Evolutionary conservation across 805 yeast genomes (phyloP).

Genomic region (Debaryomyces tyrocola): DNA sequence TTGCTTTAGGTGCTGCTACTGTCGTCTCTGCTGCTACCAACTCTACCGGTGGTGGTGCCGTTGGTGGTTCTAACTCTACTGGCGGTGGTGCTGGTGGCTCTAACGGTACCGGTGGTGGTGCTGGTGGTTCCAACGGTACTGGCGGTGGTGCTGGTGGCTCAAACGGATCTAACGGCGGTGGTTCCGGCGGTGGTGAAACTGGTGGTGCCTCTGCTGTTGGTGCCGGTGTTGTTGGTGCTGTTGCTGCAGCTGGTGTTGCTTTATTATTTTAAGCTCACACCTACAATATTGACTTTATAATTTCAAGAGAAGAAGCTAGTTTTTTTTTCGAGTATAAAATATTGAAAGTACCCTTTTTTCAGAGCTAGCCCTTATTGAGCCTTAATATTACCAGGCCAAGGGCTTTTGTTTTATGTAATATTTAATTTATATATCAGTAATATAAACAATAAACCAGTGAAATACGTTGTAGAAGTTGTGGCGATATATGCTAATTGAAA

Average conservation of each 20-base stretch:
- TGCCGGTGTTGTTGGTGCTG: slow-evolving; percentile 34
- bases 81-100: slow-evolving; percentile 34
- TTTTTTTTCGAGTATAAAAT: background rate
- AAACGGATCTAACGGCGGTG: slow-evolving; percentile 37
- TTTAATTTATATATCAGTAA: slow-evolving; percentile 2
- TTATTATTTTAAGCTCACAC: slow-evolving; percentile 31
- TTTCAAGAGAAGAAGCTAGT: background rate
- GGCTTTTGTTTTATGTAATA: slow-evolving; percentile 3
- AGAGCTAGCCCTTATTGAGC: no score
- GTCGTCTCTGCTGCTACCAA: slow-evolving; percentile 38
- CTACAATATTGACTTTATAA: background rate
- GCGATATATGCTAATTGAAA: no score
- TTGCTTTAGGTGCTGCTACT: slow-evolving; percentile 39
- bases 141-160: slow-evolving; percentile 39
- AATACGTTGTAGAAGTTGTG: no score
- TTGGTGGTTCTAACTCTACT: slow-evolving; percentile 24
- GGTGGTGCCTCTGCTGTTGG: slow-evolving; percentile 24
- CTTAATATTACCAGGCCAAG: background rate
- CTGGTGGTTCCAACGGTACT: slow-evolving; percentile 35
- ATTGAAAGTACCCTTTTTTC: no score
- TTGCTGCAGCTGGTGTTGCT: slow-evolving; percentile 35
- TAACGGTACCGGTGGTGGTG: slow-evolving; percentile 33
- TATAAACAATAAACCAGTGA: slow-evolving; percentile 1
- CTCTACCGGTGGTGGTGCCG: slow-evolving; percentile 17
- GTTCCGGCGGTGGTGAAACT: slow-evolving; percentile 17